These are phyloP conservation scores for Lasiodiplodia gonubiensis DNA, from an alignment of 2,329 filamentous ascomycete genomes.

Conservation along the genomic window DNA sequence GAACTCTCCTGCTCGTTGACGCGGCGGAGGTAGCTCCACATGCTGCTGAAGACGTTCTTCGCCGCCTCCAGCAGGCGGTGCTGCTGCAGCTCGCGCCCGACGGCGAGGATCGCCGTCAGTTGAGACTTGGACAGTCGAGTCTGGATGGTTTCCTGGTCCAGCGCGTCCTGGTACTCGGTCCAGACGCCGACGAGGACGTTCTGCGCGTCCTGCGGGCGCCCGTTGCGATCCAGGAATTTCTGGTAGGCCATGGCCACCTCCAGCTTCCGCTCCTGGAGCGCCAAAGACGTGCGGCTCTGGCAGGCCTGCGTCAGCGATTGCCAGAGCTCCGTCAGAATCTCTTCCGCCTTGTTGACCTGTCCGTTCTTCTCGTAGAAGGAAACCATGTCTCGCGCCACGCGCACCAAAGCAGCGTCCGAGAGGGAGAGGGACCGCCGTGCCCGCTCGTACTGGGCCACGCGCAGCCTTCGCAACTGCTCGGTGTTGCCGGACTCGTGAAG, in stretches of 20 bases:
- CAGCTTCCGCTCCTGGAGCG: slow-evolving; percentile 14
- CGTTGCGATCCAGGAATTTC: background rate
- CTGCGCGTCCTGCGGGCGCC: background rate
- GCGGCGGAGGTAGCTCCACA: slow-evolving; percentile 51
- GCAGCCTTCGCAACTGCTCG: background rate
- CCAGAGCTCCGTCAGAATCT: slow-evolving; percentile 31
- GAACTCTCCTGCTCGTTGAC: slow-evolving; percentile 31
- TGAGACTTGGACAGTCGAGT: background rate
- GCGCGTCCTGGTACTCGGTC: background rate
- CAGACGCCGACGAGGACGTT: slow-evolving; percentile 13
- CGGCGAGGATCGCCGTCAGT: slow-evolving; percentile 32
- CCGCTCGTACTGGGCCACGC: background rate
- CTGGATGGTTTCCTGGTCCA: background rate
- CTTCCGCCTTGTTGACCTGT: slow-evolving; percentile 35
- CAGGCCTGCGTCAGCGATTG: background rate
- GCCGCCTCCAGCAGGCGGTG: background rate
- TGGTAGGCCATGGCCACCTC: slow-evolving; percentile 6
- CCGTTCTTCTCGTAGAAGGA: slow-evolving; percentile 33
- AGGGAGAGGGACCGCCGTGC: background rate
- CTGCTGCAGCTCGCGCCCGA: slow-evolving; percentile 31
- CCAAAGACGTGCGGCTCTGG: background rate
- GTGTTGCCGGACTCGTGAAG: background rate
- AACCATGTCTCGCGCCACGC: background rate
- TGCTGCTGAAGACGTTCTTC: slow-evolving; percentile 44
- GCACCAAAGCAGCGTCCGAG: background rate